Conservation (phyloP, 495 filamentous ascomycete species). For the Neurospora sublineolata region DNA sequence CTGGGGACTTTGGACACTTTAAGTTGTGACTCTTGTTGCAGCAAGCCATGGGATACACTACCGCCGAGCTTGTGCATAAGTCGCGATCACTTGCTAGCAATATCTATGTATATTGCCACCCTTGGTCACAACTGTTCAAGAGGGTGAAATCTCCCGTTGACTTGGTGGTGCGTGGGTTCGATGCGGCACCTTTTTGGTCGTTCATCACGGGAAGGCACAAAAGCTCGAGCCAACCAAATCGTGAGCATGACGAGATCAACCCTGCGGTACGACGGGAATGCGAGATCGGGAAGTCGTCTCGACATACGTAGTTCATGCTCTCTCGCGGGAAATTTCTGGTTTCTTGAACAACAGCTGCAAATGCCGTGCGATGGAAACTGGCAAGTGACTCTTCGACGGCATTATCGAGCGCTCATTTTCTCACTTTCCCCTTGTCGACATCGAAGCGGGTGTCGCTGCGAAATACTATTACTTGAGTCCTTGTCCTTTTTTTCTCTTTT, state of each 20-base stretch:
- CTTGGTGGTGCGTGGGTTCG: background rate
- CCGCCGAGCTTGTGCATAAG: background rate
- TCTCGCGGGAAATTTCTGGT: conserved; percentile 1
- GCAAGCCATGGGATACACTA: background rate
- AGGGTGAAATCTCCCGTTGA: background rate
- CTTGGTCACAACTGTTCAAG: background rate
- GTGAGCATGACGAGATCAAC: background rate
- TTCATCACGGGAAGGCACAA: background rate
- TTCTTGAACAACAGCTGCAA: background rate
- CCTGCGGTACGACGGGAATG: background rate
- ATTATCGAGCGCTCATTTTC: background rate
- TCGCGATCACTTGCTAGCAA: background rate
- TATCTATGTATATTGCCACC: background rate
- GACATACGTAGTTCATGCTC: background rate
- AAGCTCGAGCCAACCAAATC: background rate
- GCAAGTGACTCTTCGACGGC: background rate
- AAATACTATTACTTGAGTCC: background rate
- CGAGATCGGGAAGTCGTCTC: background rate
- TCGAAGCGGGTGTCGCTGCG: background rate
- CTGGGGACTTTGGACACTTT: background rate
- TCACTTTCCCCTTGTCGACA: background rate
- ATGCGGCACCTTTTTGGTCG: background rate
- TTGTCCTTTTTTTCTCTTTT: background rate
- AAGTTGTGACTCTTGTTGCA: background rate
- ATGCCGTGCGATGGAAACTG: conserved; percentile 3